Evolutionary conservation across 129 eudicot species (phyloP).

Genomic region (Kitagawia praeruptora): DNA sequence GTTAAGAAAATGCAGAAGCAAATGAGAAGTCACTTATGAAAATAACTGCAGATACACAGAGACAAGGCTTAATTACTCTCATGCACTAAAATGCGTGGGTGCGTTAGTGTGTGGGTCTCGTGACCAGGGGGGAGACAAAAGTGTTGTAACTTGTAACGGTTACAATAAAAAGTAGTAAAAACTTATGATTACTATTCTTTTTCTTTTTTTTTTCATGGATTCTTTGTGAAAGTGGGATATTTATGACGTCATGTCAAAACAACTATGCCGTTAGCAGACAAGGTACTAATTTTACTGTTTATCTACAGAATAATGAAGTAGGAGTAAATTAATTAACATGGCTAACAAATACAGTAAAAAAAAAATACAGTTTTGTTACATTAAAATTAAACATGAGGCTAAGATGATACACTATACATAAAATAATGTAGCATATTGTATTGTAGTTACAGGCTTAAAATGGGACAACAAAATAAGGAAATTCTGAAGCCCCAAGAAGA

Average conservation of each 20-base stretch:
- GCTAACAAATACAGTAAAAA: no score
- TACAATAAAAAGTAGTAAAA: not conserved
- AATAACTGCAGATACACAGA: not conserved
- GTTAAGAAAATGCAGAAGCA: not conserved
- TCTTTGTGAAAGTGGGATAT: not conserved
- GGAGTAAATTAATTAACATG: no score
- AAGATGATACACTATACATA: not conserved
- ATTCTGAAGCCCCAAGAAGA: no score
- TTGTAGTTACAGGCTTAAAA: not conserved
- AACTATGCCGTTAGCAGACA: not conserved
- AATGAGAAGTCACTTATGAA: not conserved
- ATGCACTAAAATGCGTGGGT: not conserved
- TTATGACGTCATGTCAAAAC: not conserved
- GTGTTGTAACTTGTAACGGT: constrained; percentile 3
- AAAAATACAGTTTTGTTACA: not conserved
- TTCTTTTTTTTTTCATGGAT: not conserved
- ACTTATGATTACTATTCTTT: not conserved
- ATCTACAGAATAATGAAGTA: no score
- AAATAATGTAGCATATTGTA: not conserved
- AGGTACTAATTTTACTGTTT: not conserved
- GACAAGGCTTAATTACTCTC: not conserved
- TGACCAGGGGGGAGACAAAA: not conserved
- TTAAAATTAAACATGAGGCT: not conserved
- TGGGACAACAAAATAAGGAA: no score
- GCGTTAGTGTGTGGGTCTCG: not conserved